Evolutionary conservation across 192 early-diverging fungal species (phyloP).

Genomic region (Rhizophagus clarus): DNA sequence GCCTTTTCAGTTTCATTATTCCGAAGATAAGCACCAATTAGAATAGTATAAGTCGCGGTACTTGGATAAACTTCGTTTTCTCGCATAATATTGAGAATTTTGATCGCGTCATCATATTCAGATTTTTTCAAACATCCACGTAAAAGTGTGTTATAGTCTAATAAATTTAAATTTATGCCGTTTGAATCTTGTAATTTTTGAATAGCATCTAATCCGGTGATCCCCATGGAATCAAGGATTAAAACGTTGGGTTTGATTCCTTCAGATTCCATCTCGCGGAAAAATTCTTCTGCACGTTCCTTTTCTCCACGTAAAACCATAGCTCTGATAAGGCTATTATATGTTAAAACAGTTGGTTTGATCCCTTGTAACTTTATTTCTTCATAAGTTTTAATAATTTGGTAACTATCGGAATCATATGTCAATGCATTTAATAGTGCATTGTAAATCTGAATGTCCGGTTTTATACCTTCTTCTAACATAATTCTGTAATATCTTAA

Average conservation of each 20-base stretch:
- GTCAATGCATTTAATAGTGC: not conserved
- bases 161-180: not conserved
- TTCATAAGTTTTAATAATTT: constrained; percentile 35
- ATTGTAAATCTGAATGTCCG: constrained; percentile 12
- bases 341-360: constrained; percentile 30
- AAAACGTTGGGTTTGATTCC: not conserved
- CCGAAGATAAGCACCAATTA: constrained; percentile 40
- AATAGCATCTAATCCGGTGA: constrained; percentile 8
- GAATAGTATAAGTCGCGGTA: constrained; percentile 40
- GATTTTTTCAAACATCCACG: constrained; percentile 29
- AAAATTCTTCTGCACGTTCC: constrained; percentile 25
- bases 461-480: not conserved
- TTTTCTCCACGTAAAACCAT: not conserved
- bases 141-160: constrained; percentile 44
- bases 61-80: constrained; percentile 27
- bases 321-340: constrained; percentile 29
- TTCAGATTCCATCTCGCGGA: constrained; percentile 29
- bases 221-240: constrained; percentile 18
- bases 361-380: constrained; percentile 38
- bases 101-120: constrained; percentile 33
- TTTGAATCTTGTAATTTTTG: constrained; percentile 13
- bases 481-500: not conserved
- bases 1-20: constrained; percentile 25
- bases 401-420: not conserved
- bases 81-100: constrained; percentile 35